Evolutionary conservation across 2,329 filamentous ascomycete species (phyloP), one percentile per base, ranked within the genome.

Genomic region (Claviceps paspali): DNA sequence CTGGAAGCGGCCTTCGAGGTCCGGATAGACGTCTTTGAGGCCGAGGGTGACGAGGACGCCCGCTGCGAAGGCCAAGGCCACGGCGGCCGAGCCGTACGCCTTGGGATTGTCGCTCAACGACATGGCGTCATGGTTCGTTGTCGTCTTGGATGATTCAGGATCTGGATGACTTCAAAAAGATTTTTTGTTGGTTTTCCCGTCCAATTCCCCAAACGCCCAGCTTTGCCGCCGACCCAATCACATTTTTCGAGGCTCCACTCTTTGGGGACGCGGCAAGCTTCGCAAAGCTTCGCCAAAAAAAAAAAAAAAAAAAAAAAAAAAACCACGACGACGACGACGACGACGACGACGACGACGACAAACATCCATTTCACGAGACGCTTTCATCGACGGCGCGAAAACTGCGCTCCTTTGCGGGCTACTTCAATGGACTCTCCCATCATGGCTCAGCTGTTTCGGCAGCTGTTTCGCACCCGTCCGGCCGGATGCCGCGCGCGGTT

Each of bases 381-480:
- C 38, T 39, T 19, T 5, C 19, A 5, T 24, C n/a, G 12, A 35
- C 29, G 18, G 35, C 35, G 46, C n/a, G n/a, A n/a, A n/a, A n/a
- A n/a, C n/a, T n/a, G n/a, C n/a, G n/a, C n/a, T n/a, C n/a, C n/a
- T n/a, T n/a, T n/a, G n/a, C n/a, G n/a, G n/a, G n/a, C n/a, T n/a
- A n/a, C n/a, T n/a, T n/a, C 46, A 47, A 93, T 94, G 86, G 86
- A 94, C 62, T 87, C 83, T 14, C 79, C 80, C 41, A 65, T 83
- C 43, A 69, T 86, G 46, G 74, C 74, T 34, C 80, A 79, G 54
- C 70, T 94, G 53, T 88, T 95, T 52, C 76, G 82, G 50, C 82
- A 85, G 64, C 73, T 96, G 29, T 92, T 93, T 50, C 75, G 76
- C 31, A 82, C 87, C 51, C 52, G 56, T 6, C 51, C 57, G 2